Base-by-base conservation (phyloP, 192 early-diverging fungal genomes). In the Linnemannia zychae region DNA sequence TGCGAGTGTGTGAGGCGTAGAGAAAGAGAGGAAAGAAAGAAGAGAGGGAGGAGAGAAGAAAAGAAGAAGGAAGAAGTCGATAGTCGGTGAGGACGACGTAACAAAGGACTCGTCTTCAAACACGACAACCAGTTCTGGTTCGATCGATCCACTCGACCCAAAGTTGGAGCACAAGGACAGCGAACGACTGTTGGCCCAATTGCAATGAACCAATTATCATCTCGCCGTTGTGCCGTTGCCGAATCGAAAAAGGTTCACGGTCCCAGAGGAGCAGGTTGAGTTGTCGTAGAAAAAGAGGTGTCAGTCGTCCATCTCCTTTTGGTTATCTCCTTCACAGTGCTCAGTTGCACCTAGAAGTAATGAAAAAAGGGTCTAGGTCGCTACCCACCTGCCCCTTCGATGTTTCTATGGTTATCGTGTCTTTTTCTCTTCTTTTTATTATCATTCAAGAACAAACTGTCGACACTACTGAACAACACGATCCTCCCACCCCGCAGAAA, bases 401-500 rank as follows among this genome's bases (percentile, higher is more conserved):
- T n/a, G n/a, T n/a, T n/a, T n/a, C n/a, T n/a, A n/a, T 67, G 65
- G 65, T 37, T 20, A 44, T n/a, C 40, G 18, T 48, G 60, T 38
- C 3, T 38, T 1, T 52, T 49, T 28, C 5, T 74, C 37, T 80
- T 68, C 44, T 6, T 44, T 44, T 44, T 28, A 53, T 53, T 37
- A 4, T 48, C 9, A 46, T 46, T 38, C 40, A 3, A 71, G 3
- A 28, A 15, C 22, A 4, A n/a, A n/a, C 11, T 3, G 17, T 0
- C 9, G 13, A 37, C 71, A 70, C 53, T 74, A n/a, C 46, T 84
- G 81, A 15, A 84, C 28, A 15, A 84, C 28, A 47, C 82, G 82
- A 53, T 85, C 63, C 53, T 79, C 83, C 83, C 83, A 85, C 6
- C 83, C 83, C 1, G n/a, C 37, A 3, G 77, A 72, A 67, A 85